Evolutionary conservation across 345 rosid species (phyloP).

Genomic region (Psidium friedrichsthalianum): DNA sequence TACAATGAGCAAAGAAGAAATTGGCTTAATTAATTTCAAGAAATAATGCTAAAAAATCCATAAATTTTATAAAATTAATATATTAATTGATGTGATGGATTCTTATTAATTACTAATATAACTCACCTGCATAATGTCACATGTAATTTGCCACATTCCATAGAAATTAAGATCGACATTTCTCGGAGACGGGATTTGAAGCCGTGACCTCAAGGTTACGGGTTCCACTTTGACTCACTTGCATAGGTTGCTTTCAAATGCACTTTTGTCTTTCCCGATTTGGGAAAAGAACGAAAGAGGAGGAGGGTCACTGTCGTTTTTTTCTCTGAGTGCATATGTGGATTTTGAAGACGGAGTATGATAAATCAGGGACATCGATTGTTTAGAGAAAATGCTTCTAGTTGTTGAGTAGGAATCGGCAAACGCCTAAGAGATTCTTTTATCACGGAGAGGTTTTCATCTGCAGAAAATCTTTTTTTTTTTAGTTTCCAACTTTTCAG

Average conservation of each 20-base stretch:
- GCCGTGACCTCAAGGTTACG: too few relatives aligned
- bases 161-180: neutral
- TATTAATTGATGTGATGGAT: neutral
- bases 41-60: too few relatives aligned
- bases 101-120: neutral
- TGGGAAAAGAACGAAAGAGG: neutral
- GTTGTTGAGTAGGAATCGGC: neutral
- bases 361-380: neutral
- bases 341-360: neutral
- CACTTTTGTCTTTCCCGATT: neutral
- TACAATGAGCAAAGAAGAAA: too few relatives aligned
- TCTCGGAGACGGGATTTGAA: too few relatives aligned
- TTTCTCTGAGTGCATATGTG: neutral
- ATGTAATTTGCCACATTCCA: neutral
- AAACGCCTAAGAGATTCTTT: neutral
- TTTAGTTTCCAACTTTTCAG: neutral
- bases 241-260: neutral
- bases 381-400: slow-evolving; percentile 1
- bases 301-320: neutral
- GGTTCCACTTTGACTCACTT: slow-evolving; percentile 16
- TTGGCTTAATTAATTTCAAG: too few relatives aligned
- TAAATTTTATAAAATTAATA: too few relatives aligned
- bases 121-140: neutral
- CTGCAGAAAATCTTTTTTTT: neutral
- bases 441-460: neutral